phyloP scores from a whole-genome alignment of 176 grass and related monocot genomes.

The Aegilops bicornis region DNA sequence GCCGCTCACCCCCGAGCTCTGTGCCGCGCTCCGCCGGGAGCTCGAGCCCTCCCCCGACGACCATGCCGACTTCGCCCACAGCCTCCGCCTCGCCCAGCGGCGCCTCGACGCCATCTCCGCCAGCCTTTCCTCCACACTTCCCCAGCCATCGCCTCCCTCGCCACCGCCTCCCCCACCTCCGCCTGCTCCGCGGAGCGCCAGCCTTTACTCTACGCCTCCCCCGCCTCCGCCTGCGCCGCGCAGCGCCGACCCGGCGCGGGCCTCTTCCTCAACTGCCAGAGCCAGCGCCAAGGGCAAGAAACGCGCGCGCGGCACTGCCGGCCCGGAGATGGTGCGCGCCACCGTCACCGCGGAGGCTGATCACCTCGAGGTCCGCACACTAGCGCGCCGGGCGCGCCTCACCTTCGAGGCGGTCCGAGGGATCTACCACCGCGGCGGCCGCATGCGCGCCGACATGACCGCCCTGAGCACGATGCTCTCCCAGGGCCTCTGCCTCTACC shows the following conservation, averaged over 20 bases:
- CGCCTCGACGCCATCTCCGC: constrained; percentile 11
- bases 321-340: constrained; percentile 61
- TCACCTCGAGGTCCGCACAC: constrained; percentile 30
- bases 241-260: not conserved
- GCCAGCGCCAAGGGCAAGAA: constrained; percentile 35
- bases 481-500: constrained; percentile 51
- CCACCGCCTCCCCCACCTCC: not conserved
- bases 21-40: not conserved
- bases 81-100: constrained; percentile 31
- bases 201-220: not conserved
- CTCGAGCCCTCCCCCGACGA: constrained; percentile 34
- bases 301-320: constrained; percentile 13
- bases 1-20: constrained; percentile 5
- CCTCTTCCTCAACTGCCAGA: not conserved
- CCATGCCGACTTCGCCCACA: constrained; percentile 3
- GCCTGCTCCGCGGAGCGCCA: no score
- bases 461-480: constrained; percentile 54
- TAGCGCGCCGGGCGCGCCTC: constrained; percentile 59
- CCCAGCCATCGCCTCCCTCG: not conserved
- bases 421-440: constrained; percentile 18
- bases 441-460: constrained; percentile 54
- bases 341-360: constrained; percentile 13
- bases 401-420: constrained; percentile 73
- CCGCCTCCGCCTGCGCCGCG: not conserved
- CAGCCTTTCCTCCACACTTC: not conserved